Conservation (phyloP, 2,329 filamentous ascomycete genomes). For the Stenocarpella maydis region DNA sequence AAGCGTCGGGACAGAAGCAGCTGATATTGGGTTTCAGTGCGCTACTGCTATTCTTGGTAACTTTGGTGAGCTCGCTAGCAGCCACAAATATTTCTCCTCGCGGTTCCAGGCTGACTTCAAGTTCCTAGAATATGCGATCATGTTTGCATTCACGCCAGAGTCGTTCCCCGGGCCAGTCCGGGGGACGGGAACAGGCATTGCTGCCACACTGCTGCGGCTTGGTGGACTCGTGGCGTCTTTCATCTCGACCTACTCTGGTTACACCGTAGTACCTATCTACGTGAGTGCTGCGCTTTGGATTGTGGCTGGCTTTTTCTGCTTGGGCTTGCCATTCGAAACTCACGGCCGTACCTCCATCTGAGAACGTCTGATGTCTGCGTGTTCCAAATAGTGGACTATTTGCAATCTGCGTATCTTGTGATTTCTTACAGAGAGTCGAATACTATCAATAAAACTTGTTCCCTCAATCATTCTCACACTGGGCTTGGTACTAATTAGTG, state of each 20-base stretch:
- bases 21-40: conserved; percentile 50
- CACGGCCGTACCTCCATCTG: conserved; percentile 48
- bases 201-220: conserved; percentile 49
- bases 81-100: not conserved
- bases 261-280: conserved; percentile 54
- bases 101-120: not conserved
- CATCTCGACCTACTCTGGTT: conserved; percentile 52
- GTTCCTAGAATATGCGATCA: conserved; percentile 45
- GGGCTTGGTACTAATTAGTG: too few relatives aligned
- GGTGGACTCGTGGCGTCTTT: conserved; percentile 52
- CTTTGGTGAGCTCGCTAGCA: conserved; percentile 42
- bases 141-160: conserved; percentile 62
- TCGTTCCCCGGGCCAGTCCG: conserved; percentile 64
- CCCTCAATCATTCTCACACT: too few relatives aligned
- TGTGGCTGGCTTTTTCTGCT: conserved; percentile 49
- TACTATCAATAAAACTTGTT: too few relatives aligned
- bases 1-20: conserved; percentile 47
- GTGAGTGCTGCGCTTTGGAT: conserved; percentile 55
- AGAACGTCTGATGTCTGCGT: not conserved
- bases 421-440: too few relatives aligned
- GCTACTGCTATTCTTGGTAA: conserved; percentile 56
- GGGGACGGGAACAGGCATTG: conserved; percentile 60
- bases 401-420: too few relatives aligned
- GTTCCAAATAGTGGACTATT: too few relatives aligned
- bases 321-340: conserved; percentile 55